Base-by-base conservation (phyloP, 1,284 basidiomycete species). In the Rhodotorula mucilaginosa region DNA sequence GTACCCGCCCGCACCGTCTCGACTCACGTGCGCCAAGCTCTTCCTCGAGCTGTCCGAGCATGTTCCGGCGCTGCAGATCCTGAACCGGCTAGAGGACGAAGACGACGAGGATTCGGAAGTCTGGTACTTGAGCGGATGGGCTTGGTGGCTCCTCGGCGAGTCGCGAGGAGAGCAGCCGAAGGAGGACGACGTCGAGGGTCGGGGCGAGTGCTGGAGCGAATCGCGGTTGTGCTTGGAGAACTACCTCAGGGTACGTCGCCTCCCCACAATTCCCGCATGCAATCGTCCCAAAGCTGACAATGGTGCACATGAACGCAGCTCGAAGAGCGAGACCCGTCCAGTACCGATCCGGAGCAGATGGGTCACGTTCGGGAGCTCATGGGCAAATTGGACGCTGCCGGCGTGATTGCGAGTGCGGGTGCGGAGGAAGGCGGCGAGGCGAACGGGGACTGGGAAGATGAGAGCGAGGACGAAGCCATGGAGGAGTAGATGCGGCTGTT, bases 101-200 rank as follows among this genome's bases (percentile, higher is more conserved):
- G 92, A 96, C 81, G 91, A 93, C 75, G 87, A 93, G 78, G 90
- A 93, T 68, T 88, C 94, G 10, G 93, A 96, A 79, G 92, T 90
- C 5, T 95, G 93, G 87, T 97, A 97, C 80, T 86, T 96, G n/a
- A 91, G 94, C 80, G 94, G 93, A 65, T 95, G 93, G 92, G 90
- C 91, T 70, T 93, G 92, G 85, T 92, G 88, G 83, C 83, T 95
- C 57, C 78, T 83, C 16, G 84, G 81, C 10, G 72, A 73, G 59
- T 29, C 31, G 18, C 52, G 73, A 23, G 54, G 87, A 89, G 86
- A 85, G 86, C 0, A 88, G 90, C 78, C 87, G 18, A 70, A 69
- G 73, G 84, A 81, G 47, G 86, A 85, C n/a, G 84, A 83, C 21
- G 54, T 56, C 29, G 85, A 84, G 56, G 81, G 87, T 6, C 78